Base-by-base conservation (phyloP, 345 rosid species). In the Theobroma cacao region DNA sequence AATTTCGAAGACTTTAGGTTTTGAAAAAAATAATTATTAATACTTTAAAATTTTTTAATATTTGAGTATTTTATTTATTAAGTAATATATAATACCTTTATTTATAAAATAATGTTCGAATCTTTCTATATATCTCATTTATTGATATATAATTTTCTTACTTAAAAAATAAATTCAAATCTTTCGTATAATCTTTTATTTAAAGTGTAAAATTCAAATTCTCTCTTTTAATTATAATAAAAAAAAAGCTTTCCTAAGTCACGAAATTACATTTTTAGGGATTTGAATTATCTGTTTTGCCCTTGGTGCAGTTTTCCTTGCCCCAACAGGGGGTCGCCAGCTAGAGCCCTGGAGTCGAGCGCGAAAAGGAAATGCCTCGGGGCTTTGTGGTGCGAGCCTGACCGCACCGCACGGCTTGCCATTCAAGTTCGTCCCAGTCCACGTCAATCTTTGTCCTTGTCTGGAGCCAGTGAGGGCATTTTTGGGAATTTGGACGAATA, bases 361-460 rank as follows among this genome's bases (percentile, higher is more conserved):
- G 34, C 73, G 36, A 30, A 22, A 7, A 33, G 13, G 55, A 4
- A 8, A 58, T 38, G 30, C 50, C 10, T 11, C 59, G 34, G 61
- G 52, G 61, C 83, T 10, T 78, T 17, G 77, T 34, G 77, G 82
- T 65, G 38, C 70, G 82, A 60, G 75, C 66, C 85, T 26, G 65
- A 41, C 79, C 41, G 72, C 79, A 71, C 80, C 75, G 50, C 40
- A 10, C 28, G 75, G 75, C 74, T 52, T 66, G 71, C 1, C 5
- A 13, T 28, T 80, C 80, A 30, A 72, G 64, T 69, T 15, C 72
- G 31, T 22, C 40, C 5, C 38, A 28, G 12, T 20, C 14, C 18
- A 43, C 24, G 77, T 40, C 65, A 38, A 9, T 48, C 36, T 0
- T 36, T 66, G 52, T 64, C 77, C 28, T 40, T 30, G 70, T 9